Evolutionary conservation across 2,329 filamentous ascomycete genomes (phyloP), one percentile per base, ranked within the genome.

Genomic region (Xylariaceae sp.): DNA sequence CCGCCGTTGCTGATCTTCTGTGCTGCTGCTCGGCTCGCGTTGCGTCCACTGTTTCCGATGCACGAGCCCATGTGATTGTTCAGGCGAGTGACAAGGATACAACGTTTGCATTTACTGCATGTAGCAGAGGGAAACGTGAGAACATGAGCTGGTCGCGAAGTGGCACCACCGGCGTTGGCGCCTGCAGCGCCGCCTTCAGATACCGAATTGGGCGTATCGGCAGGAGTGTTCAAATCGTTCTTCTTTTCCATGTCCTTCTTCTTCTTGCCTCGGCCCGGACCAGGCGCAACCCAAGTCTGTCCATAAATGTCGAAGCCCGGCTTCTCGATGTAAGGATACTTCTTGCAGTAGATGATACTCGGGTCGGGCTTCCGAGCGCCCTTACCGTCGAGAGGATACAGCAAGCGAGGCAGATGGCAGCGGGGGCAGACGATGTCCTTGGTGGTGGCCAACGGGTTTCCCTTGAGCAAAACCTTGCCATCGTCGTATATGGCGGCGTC

Each of bases 291-390:
- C 82, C 89, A 92, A 34, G 88, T 89, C 73, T 92, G 90, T 54
- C 88, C 89, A 73, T 92, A 92, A 64, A 92, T 90, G 73, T 93
- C 89, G 75, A 86, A 88, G 61, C 88, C 88, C 1, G 85, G 80
- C 71, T 89, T 87, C 66, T 89, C 84, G 62, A 90, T 88, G 77
- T 88, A 92, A 0, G 89, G 88, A 62, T 88, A 85, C 65, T 86
- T 86, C 74, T 89, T 90, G 80, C 89, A 93, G 78, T 92, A 92
- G 65, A 87, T 84, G 65, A 86, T 78, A 64, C 81, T 78, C 0
- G 88, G 88, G 59, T 88, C 84, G 49, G 86, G 86, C 69, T 84
- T 85, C 68, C 76, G 76, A 10, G 86, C 81, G 51, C 87, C 87
- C 67, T 83, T 86, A 66, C 87, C 87, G 68, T 88, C 86, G 66